Percentiles rank a stretch among this genome's conserved stretches.
Evolutionary conservation across 306 rosid species (phyloP).

Genomic region (Medicago arabica): DNA sequence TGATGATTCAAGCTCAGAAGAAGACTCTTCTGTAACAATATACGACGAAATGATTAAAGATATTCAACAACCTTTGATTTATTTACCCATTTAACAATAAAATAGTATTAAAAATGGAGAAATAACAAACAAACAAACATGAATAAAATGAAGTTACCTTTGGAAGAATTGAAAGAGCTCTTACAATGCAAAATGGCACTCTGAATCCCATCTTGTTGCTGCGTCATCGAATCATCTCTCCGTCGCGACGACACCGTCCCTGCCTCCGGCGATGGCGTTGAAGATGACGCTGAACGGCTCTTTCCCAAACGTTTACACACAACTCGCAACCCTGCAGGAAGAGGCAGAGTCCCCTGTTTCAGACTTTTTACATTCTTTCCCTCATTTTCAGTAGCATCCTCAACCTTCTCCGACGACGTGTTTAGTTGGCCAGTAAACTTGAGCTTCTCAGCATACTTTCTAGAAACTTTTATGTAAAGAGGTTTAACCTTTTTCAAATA

Average conservation of each 20-base stretch:
- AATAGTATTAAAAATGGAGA: too few species aligned
- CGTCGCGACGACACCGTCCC: constrained; percentile 53
- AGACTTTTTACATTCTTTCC: constrained; percentile 45
- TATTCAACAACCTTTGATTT: background rate
- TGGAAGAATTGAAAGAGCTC: constrained; percentile 74
- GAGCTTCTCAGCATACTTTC: constrained; percentile 66
- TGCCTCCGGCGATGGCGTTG: constrained; percentile 55
- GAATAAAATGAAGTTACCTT: too few species aligned
- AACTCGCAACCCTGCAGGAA: constrained; percentile 63
- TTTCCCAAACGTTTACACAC: constrained; percentile 89
- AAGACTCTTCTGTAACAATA: constrained; percentile 60
- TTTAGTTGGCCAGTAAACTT: constrained; percentile 61
- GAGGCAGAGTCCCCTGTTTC: constrained; percentile 51
- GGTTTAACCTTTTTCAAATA: constrained; percentile 86
- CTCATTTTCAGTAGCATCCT: constrained; percentile 32
- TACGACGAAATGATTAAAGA: background rate
- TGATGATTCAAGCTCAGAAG: constrained; percentile 43
- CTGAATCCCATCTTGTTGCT: constrained; percentile 90
- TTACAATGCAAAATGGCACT: constrained; percentile 94
- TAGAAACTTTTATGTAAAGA: constrained; percentile 71
- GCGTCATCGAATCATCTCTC: constrained; percentile 79
- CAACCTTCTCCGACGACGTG: constrained; percentile 8
- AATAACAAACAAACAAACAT: too few species aligned
- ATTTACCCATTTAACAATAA: background rate
- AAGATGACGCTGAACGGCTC: constrained; percentile 75